phyloP scores from a whole-genome alignment of 1,284 basidiomycete genomes.

The Caloboletus firmus region DNA sequence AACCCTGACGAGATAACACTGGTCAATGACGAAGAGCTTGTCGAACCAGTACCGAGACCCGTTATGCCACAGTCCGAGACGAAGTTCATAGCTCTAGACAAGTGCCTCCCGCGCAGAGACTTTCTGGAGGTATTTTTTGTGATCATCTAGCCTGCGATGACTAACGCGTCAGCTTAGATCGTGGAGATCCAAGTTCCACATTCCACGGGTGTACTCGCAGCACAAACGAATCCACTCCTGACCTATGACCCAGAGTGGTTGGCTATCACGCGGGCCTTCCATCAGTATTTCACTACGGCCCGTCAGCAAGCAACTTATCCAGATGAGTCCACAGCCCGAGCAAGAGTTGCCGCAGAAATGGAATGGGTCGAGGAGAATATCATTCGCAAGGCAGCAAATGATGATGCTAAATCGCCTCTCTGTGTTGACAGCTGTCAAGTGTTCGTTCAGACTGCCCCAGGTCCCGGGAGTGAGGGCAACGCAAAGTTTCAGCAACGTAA shows the following conservation, averaged over 20 bases:
- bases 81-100: slow-evolving; percentile 89
- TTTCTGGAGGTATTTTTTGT: slow-evolving; percentile 77
- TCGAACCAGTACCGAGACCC: slow-evolving; percentile 38
- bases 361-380: slow-evolving; percentile 62
- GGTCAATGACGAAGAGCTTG: slow-evolving; percentile 57
- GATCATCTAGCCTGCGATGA: background rate
- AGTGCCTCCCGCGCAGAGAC: slow-evolving; percentile 79
- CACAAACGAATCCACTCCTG: slow-evolving; percentile 39
- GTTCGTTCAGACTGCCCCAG: slow-evolving; percentile 76
- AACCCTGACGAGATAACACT: slow-evolving; percentile 76
- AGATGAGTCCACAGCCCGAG: slow-evolving; percentile 53
- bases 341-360: slow-evolving; percentile 62
- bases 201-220: slow-evolving; percentile 7
- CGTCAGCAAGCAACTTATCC: slow-evolving; percentile 59
- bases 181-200: slow-evolving; percentile 54
- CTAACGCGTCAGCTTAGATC: slow-evolving; percentile 48
- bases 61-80: slow-evolving; percentile 47
- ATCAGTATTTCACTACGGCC: slow-evolving; percentile 69
- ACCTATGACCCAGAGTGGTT: slow-evolving; percentile 91
- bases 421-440: slow-evolving; percentile 57
- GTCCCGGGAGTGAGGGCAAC: slow-evolving; percentile 45
- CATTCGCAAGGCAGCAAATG: slow-evolving; percentile 38
- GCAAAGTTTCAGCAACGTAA: slow-evolving; percentile 50
- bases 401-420: slow-evolving; percentile 22
- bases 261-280: slow-evolving; percentile 85